A percentile compares a stretch with the other conserved stretches of the same genome.
phyloP scores from a whole-genome alignment of 2,329 filamentous ascomycete species.

The Alternaria dauci region DNA sequence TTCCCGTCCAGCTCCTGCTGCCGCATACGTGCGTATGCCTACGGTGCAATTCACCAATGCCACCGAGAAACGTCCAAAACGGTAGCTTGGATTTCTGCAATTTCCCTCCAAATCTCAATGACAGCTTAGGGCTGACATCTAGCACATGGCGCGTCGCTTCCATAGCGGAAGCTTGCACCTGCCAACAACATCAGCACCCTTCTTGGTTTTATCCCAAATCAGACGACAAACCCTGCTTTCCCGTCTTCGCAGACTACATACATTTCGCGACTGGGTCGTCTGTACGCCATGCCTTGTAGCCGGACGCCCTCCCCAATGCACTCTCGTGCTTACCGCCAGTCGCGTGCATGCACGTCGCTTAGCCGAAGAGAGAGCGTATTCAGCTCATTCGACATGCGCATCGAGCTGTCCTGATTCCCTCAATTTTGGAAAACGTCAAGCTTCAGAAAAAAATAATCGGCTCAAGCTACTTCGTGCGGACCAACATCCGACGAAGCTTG shows the following conservation, averaged over 20 bases:
- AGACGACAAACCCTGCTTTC: background rate
- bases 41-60: background rate
- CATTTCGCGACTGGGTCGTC: background rate
- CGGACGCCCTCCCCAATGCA: background rate
- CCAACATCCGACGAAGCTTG: slow-evolving; percentile 1
- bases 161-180: slow-evolving; percentile 1
- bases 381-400: background rate
- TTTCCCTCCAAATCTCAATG: background rate
- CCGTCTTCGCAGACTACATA: background rate
- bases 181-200: background rate
- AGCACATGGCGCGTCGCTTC: background rate
- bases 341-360: slow-evolving; percentile 1
- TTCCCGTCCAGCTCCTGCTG: background rate
- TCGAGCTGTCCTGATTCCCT: background rate
- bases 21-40: background rate
- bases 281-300: background rate
- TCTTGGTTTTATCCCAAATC: background rate
- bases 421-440: background rate
- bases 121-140: background rate
- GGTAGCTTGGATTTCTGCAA: background rate
- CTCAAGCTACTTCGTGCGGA: slow-evolving; percentile 1
- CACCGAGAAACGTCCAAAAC: background rate
- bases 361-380: background rate
- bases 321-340: background rate
- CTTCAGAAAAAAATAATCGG: background rate